Evolutionary conservation across 2,329 filamentous ascomycete genomes (phyloP).

Genomic region (Fusarium domesticum): DNA sequence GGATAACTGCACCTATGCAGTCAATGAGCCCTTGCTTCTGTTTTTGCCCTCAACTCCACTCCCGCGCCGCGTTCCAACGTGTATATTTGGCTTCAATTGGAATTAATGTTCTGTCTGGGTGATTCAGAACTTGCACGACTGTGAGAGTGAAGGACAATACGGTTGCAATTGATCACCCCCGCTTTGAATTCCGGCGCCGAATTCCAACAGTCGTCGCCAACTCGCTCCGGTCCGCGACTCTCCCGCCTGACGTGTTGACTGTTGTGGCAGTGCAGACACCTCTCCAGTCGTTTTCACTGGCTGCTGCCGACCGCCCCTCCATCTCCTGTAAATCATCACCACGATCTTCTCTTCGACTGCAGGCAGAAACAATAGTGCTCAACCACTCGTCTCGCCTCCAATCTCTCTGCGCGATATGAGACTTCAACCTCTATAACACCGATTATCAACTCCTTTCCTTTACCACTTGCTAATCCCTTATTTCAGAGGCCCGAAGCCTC

Average conservation of each 20-base stretch:
- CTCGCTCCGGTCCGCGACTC: constrained; percentile 10
- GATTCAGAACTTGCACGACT: not conserved
- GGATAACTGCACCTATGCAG: no score
- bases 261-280: constrained; percentile 22
- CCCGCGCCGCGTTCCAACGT: not conserved
- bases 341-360: constrained; percentile 20
- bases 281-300: constrained; percentile 9
- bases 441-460: constrained; percentile 20
- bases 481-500: constrained; percentile 24
- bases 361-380: constrained; percentile 24
- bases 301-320: constrained; percentile 20
- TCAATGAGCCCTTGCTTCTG: no score
- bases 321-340: constrained; percentile 20
- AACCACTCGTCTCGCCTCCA: constrained; percentile 25
- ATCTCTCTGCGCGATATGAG: constrained; percentile 20
- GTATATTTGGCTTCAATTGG: not conserved
- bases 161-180: constrained; percentile 15
- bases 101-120: not conserved
- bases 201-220: no score
- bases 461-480: constrained; percentile 7
- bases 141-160: constrained; percentile 9
- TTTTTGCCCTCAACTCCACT: not conserved
- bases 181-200: constrained; percentile 15
- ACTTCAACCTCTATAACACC: constrained; percentile 17
- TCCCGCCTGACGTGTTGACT: constrained; percentile 8